Conservation (phyloP, 2,329 filamentous ascomycete genomes). For the Ascosphaera apis region DNA sequence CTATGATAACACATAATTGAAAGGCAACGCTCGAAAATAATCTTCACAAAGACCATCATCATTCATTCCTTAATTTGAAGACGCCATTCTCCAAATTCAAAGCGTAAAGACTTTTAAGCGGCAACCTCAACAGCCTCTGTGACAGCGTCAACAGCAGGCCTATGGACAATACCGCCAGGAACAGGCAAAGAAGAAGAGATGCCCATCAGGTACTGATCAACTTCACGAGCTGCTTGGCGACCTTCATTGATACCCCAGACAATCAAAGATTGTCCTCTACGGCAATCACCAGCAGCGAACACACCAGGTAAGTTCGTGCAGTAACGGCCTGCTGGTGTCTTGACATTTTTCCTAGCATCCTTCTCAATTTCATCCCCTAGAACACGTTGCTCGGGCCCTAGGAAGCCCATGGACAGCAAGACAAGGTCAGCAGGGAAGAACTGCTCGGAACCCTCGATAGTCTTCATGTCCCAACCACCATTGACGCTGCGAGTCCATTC, state of each 20-base stretch:
- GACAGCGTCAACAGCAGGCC: slow-evolving; percentile 31
- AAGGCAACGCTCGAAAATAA: too few relatives aligned
- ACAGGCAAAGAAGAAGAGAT: slow-evolving; percentile 56
- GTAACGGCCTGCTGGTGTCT: slow-evolving; percentile 74
- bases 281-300: slow-evolving; percentile 87
- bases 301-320: slow-evolving; percentile 69
- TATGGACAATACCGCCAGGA: slow-evolving; percentile 80
- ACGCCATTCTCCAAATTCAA: too few relatives aligned
- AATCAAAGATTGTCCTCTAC: slow-evolving; percentile 82
- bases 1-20: too few relatives aligned
- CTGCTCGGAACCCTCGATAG: slow-evolving; percentile 74
- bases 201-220: slow-evolving; percentile 67
- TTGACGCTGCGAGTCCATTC: slow-evolving; percentile 82
- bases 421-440: slow-evolving; percentile 95
- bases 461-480: slow-evolving; percentile 98
- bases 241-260: slow-evolving; percentile 99
- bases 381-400: slow-evolving; percentile 75
- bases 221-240: slow-evolving; percentile 73
- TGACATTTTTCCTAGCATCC: slow-evolving; percentile 84
- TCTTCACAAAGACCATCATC: too few relatives aligned
- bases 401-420: slow-evolving; percentile 88
- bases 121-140: slow-evolving; percentile 10
- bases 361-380: slow-evolving; percentile 76
- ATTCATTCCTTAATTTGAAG: too few relatives aligned
- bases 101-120: too few relatives aligned